phyloP scores from a whole-genome alignment of 805 yeast species.

The Barnettozyma californica region DNA sequence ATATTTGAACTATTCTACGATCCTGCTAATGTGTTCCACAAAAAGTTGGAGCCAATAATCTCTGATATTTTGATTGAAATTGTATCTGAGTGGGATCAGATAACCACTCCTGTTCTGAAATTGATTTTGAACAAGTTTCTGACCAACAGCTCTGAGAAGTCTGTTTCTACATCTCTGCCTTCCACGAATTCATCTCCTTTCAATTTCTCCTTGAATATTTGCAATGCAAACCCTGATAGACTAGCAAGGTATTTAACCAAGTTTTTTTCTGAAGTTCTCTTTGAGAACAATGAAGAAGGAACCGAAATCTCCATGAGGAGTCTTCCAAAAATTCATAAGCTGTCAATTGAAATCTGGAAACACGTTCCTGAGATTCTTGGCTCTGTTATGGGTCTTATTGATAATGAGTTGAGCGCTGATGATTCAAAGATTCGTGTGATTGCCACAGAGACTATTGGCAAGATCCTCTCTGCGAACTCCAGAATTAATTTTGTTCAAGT shows the following conservation, averaged over 20 bases:
- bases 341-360: slow-evolving; percentile 68
- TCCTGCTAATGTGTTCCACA: slow-evolving; percentile 41
- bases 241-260: slow-evolving; percentile 74
- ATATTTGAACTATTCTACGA: slow-evolving; percentile 62
- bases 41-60: slow-evolving; percentile 53
- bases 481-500: slow-evolving; percentile 51
- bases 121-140: slow-evolving; percentile 62
- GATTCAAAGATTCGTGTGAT: slow-evolving; percentile 53
- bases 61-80: slow-evolving; percentile 72
- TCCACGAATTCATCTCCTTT: slow-evolving; percentile 43
- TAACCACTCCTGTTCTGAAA: slow-evolving; percentile 57
- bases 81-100: slow-evolving; percentile 60
- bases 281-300: slow-evolving; percentile 34
- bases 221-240: slow-evolving; percentile 65
- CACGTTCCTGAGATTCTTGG: slow-evolving; percentile 68
- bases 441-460: slow-evolving; percentile 72
- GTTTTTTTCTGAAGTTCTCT: slow-evolving; percentile 70
- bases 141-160: slow-evolving; percentile 18
- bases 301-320: slow-evolving; percentile 30
- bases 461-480: slow-evolving; percentile 46
- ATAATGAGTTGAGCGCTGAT: slow-evolving; percentile 75
- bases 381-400: slow-evolving; percentile 72
- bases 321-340: slow-evolving; percentile 54
- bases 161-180: slow-evolving; percentile 16
- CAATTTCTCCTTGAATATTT: slow-evolving; percentile 58